A percentile compares a stretch with the other conserved stretches of the same genome.
These are phyloP conservation scores for Pueraria montana DNA, from an alignment of 306 rosid species.

Conservation along the genomic window DNA sequence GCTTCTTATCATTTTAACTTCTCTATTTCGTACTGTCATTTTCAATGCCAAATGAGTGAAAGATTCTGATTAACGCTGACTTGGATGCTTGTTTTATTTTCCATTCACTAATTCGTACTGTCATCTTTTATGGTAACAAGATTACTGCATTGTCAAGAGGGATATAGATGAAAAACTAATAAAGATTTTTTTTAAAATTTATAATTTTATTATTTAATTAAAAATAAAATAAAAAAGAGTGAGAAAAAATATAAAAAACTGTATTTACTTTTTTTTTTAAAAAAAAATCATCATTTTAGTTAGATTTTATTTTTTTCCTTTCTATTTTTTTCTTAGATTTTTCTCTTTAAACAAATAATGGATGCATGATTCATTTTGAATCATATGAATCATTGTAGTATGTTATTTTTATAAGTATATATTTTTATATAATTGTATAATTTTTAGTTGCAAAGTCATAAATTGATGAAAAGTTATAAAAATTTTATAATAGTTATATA, in stretches of 20 bases:
- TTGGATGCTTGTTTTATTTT: not conserved
- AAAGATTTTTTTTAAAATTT: not conserved
- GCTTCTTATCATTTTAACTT: not conserved
- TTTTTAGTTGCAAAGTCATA: no score
- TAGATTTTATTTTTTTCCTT: not conserved
- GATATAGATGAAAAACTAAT: no score
- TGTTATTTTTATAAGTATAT: no score
- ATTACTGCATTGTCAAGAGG: not conserved
- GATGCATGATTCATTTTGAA: not conserved
- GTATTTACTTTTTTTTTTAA: no score
- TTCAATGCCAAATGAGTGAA: not conserved
- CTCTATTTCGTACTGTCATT: conserved; percentile 7
- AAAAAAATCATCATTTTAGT: not conserved
- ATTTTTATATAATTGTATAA: no score
- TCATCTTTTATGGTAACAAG: not conserved
- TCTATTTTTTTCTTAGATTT: not conserved
- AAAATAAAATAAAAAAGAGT: no score
- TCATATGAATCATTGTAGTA: no score
- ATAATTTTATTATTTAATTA: no score
- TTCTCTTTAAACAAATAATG: not conserved
- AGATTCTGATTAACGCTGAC: not conserved
- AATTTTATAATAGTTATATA: no score
- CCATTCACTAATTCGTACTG: not conserved
- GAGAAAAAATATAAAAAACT: no score
- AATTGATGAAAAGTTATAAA: no score